Conservation (phyloP, 169 alveolate genomes). For the Plasmodium vivax region DNA sequence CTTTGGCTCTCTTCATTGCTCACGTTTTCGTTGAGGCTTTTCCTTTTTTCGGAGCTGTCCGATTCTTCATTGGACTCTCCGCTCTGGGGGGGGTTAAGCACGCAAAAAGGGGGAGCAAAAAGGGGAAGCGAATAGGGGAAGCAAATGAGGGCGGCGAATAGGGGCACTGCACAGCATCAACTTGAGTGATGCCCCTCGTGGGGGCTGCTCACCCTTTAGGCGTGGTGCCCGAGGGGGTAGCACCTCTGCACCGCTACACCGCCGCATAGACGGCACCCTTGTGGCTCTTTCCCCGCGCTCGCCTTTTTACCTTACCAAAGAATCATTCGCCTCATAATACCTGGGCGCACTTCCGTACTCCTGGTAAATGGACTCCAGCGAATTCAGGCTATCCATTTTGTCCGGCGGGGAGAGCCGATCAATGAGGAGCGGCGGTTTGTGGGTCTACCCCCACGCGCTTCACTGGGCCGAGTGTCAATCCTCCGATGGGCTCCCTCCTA, state of each 20-base stretch:
- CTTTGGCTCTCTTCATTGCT: conserved; percentile 19
- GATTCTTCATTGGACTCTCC: conserved; percentile 40
- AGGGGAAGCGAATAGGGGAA: neutral
- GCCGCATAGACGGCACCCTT: neutral
- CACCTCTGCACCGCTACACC: neutral
- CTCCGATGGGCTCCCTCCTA: neutral
- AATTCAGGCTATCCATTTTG: conserved; percentile 26
- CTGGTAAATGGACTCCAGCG: conserved; percentile 39
- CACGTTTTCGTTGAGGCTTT: conserved; percentile 30
- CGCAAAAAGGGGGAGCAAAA: neutral
- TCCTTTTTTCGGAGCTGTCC: conserved; percentile 45
- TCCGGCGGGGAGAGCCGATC: neutral
- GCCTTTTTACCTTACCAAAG: conserved; percentile 50
- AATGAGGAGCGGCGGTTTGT: neutral
- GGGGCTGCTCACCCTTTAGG: neutral
- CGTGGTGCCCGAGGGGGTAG: neutral
- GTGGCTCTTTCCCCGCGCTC: neutral
- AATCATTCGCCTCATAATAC: conserved; percentile 31
- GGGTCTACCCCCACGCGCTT: neutral
- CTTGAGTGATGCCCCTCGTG: neutral
- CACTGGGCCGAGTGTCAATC: neutral
- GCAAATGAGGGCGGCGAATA: no score
- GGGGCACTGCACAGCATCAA: neutral
- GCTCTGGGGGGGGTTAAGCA: conserved; percentile 19
- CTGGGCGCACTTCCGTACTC: conserved; percentile 35